A percentile compares a stretch with the other conserved stretches of the same genome.
Conservation (phyloP, 371 early-diverging fungal genomes). For the Apophysomyces variabilis region DNA sequence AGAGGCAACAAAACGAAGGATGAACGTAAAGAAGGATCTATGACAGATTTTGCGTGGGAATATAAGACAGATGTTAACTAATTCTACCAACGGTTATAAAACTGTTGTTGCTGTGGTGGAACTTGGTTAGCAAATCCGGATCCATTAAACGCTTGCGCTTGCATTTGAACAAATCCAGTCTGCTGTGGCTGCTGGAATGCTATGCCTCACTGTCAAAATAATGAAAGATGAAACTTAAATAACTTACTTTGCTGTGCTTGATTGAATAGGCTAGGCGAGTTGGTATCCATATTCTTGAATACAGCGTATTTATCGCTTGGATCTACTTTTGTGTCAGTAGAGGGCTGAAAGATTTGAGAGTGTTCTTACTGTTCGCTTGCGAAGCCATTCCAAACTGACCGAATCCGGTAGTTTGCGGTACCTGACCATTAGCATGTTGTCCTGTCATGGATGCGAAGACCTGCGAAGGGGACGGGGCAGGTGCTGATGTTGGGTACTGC, state of each 20-base stretch:
- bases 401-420: conserved; percentile 20
- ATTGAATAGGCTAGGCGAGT: conserved; percentile 44
- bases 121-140: conserved; percentile 22
- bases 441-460: conserved; percentile 34
- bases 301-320: conserved; percentile 49
- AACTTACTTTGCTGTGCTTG: conserved; percentile 20
- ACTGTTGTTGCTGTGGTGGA: conserved; percentile 26
- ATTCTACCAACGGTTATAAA: conserved; percentile 28
- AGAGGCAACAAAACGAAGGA: neutral
- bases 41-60: neutral
- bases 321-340: conserved; percentile 14
- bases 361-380: conserved; percentile 16
- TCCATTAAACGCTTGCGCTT: conserved; percentile 12
- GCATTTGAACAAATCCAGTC: conserved; percentile 20
- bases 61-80: neutral
- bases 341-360: neutral
- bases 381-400: conserved; percentile 9
- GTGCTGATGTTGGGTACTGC: conserved; percentile 17
- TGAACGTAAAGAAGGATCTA: neutral
- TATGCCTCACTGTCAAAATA: neutral
- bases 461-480: conserved; percentile 22
- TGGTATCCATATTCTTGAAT: conserved; percentile 39
- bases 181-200: conserved; percentile 27
- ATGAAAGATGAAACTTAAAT: neutral
- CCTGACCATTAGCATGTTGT: conserved; percentile 10